These are phyloP conservation scores for Ganoderma lingzhi DNA, from an alignment of 1,284 basidiomycete species.

Conservation along the genomic window DNA sequence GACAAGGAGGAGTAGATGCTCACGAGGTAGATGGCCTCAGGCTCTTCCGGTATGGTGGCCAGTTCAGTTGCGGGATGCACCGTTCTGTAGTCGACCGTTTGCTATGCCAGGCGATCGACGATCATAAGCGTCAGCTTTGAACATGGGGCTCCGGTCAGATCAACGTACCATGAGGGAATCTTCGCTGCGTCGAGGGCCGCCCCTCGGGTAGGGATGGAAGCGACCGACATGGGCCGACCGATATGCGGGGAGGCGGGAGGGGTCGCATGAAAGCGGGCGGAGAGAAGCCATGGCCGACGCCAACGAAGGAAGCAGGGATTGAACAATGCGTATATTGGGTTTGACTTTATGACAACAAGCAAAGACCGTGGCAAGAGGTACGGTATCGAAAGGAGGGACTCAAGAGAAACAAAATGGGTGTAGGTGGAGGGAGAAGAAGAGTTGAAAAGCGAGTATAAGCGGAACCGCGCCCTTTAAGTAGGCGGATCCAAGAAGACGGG, in stretches of 20 bases:
- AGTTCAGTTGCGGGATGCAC: background rate
- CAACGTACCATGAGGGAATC: conserved; percentile 36
- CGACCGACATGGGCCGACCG: conserved; percentile 26
- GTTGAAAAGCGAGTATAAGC: background rate
- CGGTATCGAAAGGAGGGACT: background rate
- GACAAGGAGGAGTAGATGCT: background rate
- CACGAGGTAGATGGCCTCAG: background rate
- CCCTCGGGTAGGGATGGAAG: conserved; percentile 32
- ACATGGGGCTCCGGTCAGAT: background rate
- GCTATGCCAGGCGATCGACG: background rate
- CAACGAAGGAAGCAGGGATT: background rate
- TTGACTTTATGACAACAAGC: background rate
- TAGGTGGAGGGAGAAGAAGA: background rate
- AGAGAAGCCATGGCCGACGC: conserved; percentile 9
- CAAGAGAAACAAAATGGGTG: background rate
- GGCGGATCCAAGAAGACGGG: background rate
- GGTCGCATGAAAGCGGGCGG: background rate
- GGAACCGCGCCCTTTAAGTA: background rate
- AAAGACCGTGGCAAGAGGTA: background rate
- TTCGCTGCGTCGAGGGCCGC: conserved; percentile 17
- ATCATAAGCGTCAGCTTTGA: background rate
- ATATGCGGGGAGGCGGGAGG: conserved; percentile 30
- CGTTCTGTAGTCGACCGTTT: conserved; percentile 6
- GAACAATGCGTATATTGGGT: background rate
- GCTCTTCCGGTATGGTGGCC: conserved; percentile 2